Evolutionary conservation across 352 stramenopile genomes (phyloP), one percentile per base, ranked within the genome.

Genomic region (Peronosclerospora sorghi): DNA sequence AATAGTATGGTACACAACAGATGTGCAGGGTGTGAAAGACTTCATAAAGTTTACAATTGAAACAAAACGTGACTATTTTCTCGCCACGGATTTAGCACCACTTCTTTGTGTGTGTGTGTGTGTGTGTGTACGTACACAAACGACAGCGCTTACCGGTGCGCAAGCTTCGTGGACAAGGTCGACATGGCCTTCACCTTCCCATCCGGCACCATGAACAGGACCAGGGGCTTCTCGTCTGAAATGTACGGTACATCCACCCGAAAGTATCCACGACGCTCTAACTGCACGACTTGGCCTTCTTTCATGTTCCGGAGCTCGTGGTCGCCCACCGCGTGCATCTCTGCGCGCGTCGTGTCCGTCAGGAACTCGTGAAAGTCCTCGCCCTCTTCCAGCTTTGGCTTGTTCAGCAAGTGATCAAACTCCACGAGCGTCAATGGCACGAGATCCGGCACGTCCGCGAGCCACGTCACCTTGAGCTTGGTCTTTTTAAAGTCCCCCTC

Each of bases 181-280:
- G 76, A 89, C 76, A 92, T 92, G 52, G 79, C 72, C 59, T 84
- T 85, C 41, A 71, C 65, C 73, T 98, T 99, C 35, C 96, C 96
- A 66, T 99, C 96, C 1, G 96, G 96, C 49, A 99, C 95, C 84
- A 98, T 98, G 73, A 98, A 98, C 8, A 99, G 74, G 40, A 96
- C 73, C 9, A 98, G 62, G n/a, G 92, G 90, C 54, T 91, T 93
- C 30, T 86, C 73, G 37, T 72, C 69, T 27, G 68, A 87, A 32
- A 85, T 45, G 56, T 89, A 86, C 21, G 78, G 67, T 57, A 70
- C 36, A 54, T 96, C 87, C 35, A 94, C 83, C 32, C 95, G 81
- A 72, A 97, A 99, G 78, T 97, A 99, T 24, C 96, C 96, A 53
- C 96, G 87, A 51, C 96, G 86, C 68, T 99, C 95, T 7, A 99